Conservation (phyloP, 2,329 filamentous ascomycete species). For the Aspergillus caelatus region DNA sequence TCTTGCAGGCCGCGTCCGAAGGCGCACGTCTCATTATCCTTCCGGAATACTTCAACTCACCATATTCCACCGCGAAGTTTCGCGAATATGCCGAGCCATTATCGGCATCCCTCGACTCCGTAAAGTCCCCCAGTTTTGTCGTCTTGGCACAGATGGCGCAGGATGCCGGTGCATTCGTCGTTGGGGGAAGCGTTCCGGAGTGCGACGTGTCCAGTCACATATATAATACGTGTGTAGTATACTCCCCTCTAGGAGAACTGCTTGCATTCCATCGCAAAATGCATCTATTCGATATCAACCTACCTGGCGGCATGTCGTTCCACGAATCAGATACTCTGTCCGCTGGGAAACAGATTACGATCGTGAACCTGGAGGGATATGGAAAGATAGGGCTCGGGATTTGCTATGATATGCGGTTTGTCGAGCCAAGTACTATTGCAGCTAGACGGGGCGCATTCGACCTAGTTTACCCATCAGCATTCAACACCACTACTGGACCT, state of each 20-base stretch:
- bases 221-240: conserved; percentile 90
- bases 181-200: conserved; percentile 93
- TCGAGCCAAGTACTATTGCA: conserved; percentile 86
- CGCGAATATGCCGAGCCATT: conserved; percentile 89
- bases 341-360: conserved; percentile 80
- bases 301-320: conserved; percentile 92
- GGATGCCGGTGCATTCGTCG: conserved; percentile 76
- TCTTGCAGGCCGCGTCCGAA: conserved; percentile 73
- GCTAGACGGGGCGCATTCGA: conserved; percentile 84
- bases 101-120: conserved; percentile 70
- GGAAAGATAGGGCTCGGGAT: conserved; percentile 86
- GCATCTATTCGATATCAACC: conserved; percentile 97
- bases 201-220: conserved; percentile 68
- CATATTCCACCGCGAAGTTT: conserved; percentile 91
- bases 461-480: conserved; percentile 92
- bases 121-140: conserved; percentile 80
- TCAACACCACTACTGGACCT: conserved; percentile 90
- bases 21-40: conserved; percentile 88
- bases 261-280: conserved; percentile 88
- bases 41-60: conserved; percentile 98
- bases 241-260: conserved; percentile 73
- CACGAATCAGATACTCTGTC: conserved; percentile 85
- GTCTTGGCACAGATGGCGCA: conserved; percentile 78
- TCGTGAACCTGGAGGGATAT: conserved; percentile 85
- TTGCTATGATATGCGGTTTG: conserved; percentile 97